Conservation (phyloP, 1,139 yeast species). For the Yamadazyma atlantica region DNA sequence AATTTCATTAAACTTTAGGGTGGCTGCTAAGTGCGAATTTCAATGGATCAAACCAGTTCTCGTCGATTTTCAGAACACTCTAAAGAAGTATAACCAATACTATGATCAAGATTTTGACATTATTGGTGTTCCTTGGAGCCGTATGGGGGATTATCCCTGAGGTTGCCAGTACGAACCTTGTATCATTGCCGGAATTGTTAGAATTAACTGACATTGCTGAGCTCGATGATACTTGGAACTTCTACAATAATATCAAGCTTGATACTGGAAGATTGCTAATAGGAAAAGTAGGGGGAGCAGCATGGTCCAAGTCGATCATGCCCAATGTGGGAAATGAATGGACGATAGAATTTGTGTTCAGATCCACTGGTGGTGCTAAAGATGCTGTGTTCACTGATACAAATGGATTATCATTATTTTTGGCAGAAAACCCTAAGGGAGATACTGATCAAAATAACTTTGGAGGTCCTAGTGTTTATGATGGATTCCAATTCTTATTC, state of each 20-base stretch:
- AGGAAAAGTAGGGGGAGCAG: slow-evolving; percentile 41
- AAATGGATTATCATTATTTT: slow-evolving; percentile 56
- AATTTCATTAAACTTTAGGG: too few species aligned
- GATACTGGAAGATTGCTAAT: slow-evolving; percentile 44
- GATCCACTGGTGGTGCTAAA: slow-evolving; percentile 49
- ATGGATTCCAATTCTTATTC: slow-evolving; percentile 60
- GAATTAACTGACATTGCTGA: slow-evolving; percentile 22
- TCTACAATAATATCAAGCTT: slow-evolving; percentile 24
- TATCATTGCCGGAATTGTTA: slow-evolving; percentile 36
- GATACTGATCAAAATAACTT: slow-evolving; percentile 23
- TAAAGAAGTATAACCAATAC: too few species aligned
- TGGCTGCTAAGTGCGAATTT: too few species aligned
- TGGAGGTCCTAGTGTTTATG: slow-evolving; percentile 54
- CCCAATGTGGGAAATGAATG: slow-evolving; percentile 42
- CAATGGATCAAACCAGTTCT: too few species aligned
- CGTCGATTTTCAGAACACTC: too few species aligned
- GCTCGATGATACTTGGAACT: slow-evolving; percentile 28
- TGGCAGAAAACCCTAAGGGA: slow-evolving; percentile 28
- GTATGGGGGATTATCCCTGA: slow-evolving; percentile 11
- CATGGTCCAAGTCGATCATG: slow-evolving; percentile 48
- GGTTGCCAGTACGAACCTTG: slow-evolving; percentile 10
- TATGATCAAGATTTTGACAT: background rate
- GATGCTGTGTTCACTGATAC: slow-evolving; percentile 27
- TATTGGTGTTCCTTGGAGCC: background rate
- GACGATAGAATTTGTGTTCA: slow-evolving; percentile 60